phyloP scores from a whole-genome alignment of 371 early-diverging fungal species.

The Mucor piriformis region DNA sequence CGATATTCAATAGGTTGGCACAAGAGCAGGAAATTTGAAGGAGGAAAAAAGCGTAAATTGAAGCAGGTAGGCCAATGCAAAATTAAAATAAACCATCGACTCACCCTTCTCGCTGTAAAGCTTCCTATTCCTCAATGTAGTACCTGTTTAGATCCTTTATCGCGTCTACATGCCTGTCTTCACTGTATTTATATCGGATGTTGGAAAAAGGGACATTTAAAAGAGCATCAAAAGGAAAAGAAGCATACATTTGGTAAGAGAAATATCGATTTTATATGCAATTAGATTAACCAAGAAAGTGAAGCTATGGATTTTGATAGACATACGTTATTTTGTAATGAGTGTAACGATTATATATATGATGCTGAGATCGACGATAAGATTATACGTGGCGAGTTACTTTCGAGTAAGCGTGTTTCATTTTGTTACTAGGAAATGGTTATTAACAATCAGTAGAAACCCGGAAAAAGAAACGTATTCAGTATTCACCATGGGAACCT shows the following conservation, averaged over 20 bases:
- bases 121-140: conserved; percentile 73
- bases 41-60: conserved; percentile 19
- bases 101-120: conserved; percentile 25
- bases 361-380: conserved; percentile 74
- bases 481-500: conserved; percentile 37
- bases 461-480: conserved; percentile 30
- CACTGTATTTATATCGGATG: conserved; percentile 72
- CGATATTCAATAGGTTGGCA: conserved; percentile 45
- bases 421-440: not conserved
- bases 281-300: too few species aligned
- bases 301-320: conserved; percentile 43
- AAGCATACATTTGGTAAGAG: conserved; percentile 67
- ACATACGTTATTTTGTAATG: conserved; percentile 54
- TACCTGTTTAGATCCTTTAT: conserved; percentile 63
- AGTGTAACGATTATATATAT: conserved; percentile 87
- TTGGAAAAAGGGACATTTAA: conserved; percentile 68
- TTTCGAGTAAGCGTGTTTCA: conserved; percentile 36
- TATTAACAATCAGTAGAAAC: conserved; percentile 15
- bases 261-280: not conserved
- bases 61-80: conserved; percentile 15
- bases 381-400: conserved; percentile 58
- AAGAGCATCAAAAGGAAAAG: conserved; percentile 59
- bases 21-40: conserved; percentile 24
- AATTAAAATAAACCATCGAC: not conserved
- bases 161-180: conserved; percentile 82